phyloP scores from a whole-genome alignment of 768 basidiomycete genomes.

The Tricholoma flavovirens region DNA sequence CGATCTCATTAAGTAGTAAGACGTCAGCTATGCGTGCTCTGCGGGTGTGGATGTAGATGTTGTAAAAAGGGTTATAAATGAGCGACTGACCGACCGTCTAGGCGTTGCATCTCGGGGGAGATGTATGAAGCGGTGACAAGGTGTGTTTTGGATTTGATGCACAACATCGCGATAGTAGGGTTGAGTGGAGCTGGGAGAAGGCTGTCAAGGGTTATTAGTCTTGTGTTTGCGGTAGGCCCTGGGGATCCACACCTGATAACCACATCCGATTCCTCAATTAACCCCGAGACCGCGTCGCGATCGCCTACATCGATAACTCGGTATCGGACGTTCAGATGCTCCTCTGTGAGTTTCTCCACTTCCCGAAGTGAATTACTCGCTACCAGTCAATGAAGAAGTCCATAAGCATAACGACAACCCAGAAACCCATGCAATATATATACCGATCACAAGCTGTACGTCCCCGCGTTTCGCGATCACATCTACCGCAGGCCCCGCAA shows the following conservation, averaged over 20 bases:
- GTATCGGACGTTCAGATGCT: slow-evolving; percentile 47
- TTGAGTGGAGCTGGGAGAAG: slow-evolving; percentile 79
- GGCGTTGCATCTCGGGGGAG: slow-evolving; percentile 64
- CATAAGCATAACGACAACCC: slow-evolving; percentile 7
- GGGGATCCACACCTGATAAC: slow-evolving; percentile 64
- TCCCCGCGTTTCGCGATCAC: slow-evolving; percentile 59
- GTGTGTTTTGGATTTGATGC: slow-evolving; percentile 64
- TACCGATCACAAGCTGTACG: slow-evolving; percentile 73
- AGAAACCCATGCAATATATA: slow-evolving; percentile 31
- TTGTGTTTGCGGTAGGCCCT: no score
- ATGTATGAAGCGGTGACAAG: slow-evolving; percentile 92
- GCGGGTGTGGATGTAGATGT: neutral
- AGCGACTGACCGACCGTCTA: slow-evolving; percentile 52
- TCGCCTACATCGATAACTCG: slow-evolving; percentile 58
- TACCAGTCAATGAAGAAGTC: slow-evolving; percentile 23
- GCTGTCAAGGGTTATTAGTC: slow-evolving; percentile 33
- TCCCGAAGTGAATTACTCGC: slow-evolving; percentile 70
- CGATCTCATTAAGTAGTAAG: slow-evolving; percentile 84
- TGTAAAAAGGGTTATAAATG: neutral
- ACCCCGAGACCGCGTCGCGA: slow-evolving; percentile 32
- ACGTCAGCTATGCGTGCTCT: slow-evolving; percentile 59
- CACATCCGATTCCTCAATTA: slow-evolving; percentile 66
- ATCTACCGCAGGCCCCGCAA: slow-evolving; percentile 83
- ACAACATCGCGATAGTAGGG: slow-evolving; percentile 60
- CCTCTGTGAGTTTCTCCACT: slow-evolving; percentile 40